Base-by-base conservation (phyloP, 2,329 filamentous ascomycete species). In the Penicillium sp. region DNA sequence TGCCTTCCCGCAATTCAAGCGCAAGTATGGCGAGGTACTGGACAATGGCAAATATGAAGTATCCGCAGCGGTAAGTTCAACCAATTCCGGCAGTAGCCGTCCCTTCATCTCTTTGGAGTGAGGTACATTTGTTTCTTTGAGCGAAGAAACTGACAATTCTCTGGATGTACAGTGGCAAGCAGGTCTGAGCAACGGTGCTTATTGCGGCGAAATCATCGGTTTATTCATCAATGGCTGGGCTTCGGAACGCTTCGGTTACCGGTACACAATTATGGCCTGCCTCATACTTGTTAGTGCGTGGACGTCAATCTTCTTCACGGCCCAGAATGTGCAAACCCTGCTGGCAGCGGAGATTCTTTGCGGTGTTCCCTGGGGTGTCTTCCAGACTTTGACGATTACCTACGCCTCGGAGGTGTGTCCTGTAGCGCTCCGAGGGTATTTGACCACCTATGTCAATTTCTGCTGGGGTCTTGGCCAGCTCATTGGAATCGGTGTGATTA, bases 301-400 rank as follows among this genome's bases (percentile, higher is more conserved):
- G 65, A 81, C 78, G 16, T 71, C 78, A 11, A 79, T 82, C 57
- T 80, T 81, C 65, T 82, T 82, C 71, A 81, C 78, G 1, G 80
- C 80, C 1, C 70, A 76, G 53, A 78, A 77, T 53, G 75, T 82
- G 11, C 71, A 78, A 56, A 66, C 76, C 19, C 66, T 82, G 6
- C 73, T 81, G n/a, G 76, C 79, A 3, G 80, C 77, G 23, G 78
- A 82, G 64, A 80, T 82, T 46, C 72, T 82, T 13, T 79, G 77
- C 53, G 78, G 80, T 59, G 75, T 82, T 41, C 76, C 80, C 2
- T 82, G 79, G 79, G 79, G 79, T 50, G 77, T 81, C 4, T 82
- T 81, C 67, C 78, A 81, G 63, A 81, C 79, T 1, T 63, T 79
- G 52, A 77, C 75, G 53, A 74, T 78, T 59, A 79, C 76, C 13